Base-by-base conservation (phyloP, 768 basidiomycete species). In the Lactifluus volemus region DNA sequence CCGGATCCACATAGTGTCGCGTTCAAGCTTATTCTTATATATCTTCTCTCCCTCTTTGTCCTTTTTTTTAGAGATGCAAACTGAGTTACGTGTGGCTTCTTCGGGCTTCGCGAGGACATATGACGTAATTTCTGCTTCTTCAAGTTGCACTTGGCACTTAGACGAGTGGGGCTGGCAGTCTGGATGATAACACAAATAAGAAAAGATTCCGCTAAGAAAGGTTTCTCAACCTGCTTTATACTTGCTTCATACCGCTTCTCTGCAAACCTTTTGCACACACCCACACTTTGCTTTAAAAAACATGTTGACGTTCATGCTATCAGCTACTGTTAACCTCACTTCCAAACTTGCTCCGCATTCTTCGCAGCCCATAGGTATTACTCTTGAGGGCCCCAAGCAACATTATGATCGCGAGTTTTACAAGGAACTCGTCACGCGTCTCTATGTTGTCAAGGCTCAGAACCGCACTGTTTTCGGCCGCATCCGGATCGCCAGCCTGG, bases 241-340 rank as follows among this genome's bases (percentile, higher is more conserved):
- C 34, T 19, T 32, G 29, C 30, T 19, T 17, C 34, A 34, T n/a
- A 50, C 17, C 4, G 9, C 11, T 11, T 17, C 49, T 14, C 25
- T 45, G 8, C 9, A 19, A 19, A 45, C 45, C 5, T 3, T 25
- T 12, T 25, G 21, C 49, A 49, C 21, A 34, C 25, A 50, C 29
- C 25, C 25, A 25, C 25, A 2, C 25, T 2, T 34, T 42, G 41
- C 15, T 38, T 48, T 14, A 42, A 55, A 42, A 5, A 9, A 25
- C 48, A 60, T 55, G 53, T 60, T 60, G 32, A 55, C 41, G 15
- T 55, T 41, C 49, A n/a, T 60, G 38, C 53, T 42, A 17, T 60
- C 59, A 25, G 30, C 48, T 36, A 19, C 32, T 19, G 41, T 34
- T 3, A 55, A 55, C 48, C 53, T 60, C 29, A 48, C 32, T 19